Evolutionary conservation across 495 filamentous ascomycete genomes (phyloP).

Genomic region (Achaetomiella virescens): DNA sequence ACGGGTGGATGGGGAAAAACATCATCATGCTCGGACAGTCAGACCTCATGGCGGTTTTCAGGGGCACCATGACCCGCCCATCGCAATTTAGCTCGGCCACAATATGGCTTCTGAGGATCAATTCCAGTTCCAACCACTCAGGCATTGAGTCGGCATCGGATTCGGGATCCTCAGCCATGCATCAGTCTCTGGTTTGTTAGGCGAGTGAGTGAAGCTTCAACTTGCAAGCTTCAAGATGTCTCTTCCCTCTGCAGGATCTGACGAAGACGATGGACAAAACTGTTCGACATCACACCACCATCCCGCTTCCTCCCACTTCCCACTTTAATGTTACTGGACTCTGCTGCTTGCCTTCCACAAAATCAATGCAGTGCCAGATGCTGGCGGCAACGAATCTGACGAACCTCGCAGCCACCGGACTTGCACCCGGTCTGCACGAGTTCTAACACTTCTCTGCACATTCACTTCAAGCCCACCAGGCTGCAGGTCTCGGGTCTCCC

Average conservation of each 20-base stretch:
- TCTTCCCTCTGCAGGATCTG: constrained; percentile 2
- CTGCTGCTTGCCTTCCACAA: neutral
- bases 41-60: neutral
- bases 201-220: no score
- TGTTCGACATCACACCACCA: neutral
- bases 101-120: no score
- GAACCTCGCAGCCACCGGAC: neutral
- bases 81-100: no score
- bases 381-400: neutral
- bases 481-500: constrained; percentile 5
- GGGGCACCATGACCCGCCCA: no score
- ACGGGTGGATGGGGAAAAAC: neutral
- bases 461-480: neutral
- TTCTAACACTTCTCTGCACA: no score
- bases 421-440: neutral
- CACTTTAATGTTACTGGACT: no score
- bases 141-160: neutral
- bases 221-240: neutral
- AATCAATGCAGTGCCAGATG: neutral
- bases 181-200: neutral
- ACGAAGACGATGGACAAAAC: neutral
- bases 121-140: no score
- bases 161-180: neutral
- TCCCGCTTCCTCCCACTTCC: no score
- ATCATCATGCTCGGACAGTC: neutral